Base-by-base conservation (phyloP, 306 rosid genomes). In the Corylus avellana region DNA sequence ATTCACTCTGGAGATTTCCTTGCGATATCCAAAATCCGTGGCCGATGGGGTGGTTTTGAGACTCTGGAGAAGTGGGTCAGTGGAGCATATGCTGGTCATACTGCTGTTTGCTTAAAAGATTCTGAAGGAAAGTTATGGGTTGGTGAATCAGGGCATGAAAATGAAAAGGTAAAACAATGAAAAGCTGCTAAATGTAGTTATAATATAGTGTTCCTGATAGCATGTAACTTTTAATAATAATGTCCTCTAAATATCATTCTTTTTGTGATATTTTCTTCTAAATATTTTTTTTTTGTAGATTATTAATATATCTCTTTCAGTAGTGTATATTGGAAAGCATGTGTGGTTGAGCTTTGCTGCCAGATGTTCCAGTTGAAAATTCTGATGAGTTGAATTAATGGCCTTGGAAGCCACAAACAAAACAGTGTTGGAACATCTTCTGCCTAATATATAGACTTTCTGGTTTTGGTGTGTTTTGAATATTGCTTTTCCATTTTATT, bases 41-140 rank as follows among this genome's bases (percentile, higher is more conserved):
- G 99, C 29, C 88, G 96, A 13, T 96, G 99, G 99, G 99, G 99
- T 82, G 99, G 92, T 74, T 96, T 96, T 69, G 99, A 96, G 88
- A 88, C 92, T 82, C 84, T 93, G 48, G 97, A 93, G 87, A 96
- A 93, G 86, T 96, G 99, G 98, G 99, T 93, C 70, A 93, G 90
- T 86, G 99, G 98, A 69, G 77, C 99, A 69, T 96, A 90, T 80
- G 98, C 96, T 57, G 99, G 99, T 74, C 99, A 96, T 74, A 73
- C 92, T 74, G 99, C 98, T 66, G 97, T 96, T 88, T 96, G 90
- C 86, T 90, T 96, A 74, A 96, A 82, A 86, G 99, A 93, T 85
- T 82, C 93, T 29, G 89, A 88, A 74, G 99, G 98, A 71, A 90
- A 96, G 71, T 86, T 96, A 48, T 96, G 98, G 98, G 94, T 96